Evolutionary conservation across 192 early-diverging fungal genomes (phyloP).

Genomic region (Funneliformis mosseae): DNA sequence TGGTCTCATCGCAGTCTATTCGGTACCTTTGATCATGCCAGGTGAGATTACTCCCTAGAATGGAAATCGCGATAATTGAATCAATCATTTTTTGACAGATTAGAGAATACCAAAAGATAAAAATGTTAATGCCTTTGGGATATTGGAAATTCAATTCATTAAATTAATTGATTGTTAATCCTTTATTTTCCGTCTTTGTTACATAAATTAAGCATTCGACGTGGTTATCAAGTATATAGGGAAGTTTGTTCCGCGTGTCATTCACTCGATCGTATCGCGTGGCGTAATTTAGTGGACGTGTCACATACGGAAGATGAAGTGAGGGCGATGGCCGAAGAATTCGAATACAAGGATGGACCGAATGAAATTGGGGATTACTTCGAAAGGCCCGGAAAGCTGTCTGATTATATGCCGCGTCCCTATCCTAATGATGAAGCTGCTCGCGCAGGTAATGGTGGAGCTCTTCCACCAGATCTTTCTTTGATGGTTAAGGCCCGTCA

Average conservation of each 20-base stretch:
- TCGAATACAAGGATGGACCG: conserved; percentile 91
- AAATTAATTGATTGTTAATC: neutral
- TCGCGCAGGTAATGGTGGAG: conserved; percentile 93
- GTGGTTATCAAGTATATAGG: conserved; percentile 98
- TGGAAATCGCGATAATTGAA: neutral
- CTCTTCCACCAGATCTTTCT: conserved; percentile 93
- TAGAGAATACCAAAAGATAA: too few relatives aligned
- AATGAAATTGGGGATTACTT: conserved; percentile 93
- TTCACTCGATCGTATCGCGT: conserved; percentile 91
- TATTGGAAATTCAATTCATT: neutral
- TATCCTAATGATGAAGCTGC: conserved; percentile 98
- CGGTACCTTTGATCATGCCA: conserved; percentile 90
- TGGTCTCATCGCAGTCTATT: conserved; percentile 84
- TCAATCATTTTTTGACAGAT: neutral
- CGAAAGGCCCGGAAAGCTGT: conserved; percentile 89
- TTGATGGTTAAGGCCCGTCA: conserved; percentile 94
- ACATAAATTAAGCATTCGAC: conserved; percentile 75
- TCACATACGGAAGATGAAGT: conserved; percentile 91
- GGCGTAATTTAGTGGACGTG: conserved; percentile 95
- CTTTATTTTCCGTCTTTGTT: neutral
- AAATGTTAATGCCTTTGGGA: too few relatives aligned
- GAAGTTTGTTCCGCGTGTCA: conserved; percentile 98
- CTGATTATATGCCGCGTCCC: conserved; percentile 86
- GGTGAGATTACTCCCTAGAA: conserved; percentile 55
- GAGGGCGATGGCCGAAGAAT: conserved; percentile 91